Evolutionary conservation across 768 basidiomycete species (phyloP).

Genomic region (Tylopilus vinaceipallidus): DNA sequence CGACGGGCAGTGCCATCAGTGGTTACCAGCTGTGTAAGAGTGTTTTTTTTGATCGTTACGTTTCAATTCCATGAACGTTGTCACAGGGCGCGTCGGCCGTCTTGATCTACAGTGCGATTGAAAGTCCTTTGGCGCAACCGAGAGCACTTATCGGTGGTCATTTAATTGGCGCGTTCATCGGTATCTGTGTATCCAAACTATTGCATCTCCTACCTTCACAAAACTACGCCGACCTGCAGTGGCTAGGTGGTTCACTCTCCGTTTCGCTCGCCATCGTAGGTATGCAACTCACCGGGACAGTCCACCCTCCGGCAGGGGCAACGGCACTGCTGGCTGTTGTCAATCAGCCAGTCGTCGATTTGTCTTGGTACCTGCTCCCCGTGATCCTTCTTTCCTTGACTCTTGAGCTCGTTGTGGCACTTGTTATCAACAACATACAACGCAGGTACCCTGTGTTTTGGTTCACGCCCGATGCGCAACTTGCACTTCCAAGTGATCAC

Average conservation of each 20-base stretch:
- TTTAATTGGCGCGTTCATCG: conserved; percentile 39
- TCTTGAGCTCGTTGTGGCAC: conserved; percentile 44
- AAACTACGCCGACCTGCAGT: conserved; percentile 43
- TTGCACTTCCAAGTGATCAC: background rate
- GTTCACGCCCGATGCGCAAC: conserved; percentile 25
- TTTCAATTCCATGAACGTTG: no score
- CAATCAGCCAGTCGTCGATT: conserved; percentile 37
- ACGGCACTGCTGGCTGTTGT: conserved; percentile 52
- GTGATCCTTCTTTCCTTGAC: conserved; percentile 48
- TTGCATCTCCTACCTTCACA: conserved; percentile 46
- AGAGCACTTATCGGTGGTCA: conserved; percentile 49
- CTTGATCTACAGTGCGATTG: conserved; percentile 52
- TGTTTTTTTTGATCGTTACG: no score
- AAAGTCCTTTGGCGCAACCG: conserved; percentile 53
- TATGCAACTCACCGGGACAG: conserved; percentile 54
- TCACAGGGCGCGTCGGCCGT: conserved; percentile 54
- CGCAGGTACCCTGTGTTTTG: conserved; percentile 47
- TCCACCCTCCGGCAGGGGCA: conserved; percentile 58
- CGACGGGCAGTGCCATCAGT: conserved; percentile 34
- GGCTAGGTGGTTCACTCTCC: conserved; percentile 38
- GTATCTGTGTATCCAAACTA: conserved; percentile 50
- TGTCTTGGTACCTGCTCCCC: conserved; percentile 55
- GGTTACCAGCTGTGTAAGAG: conserved; percentile 22
- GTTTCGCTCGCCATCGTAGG: conserved; percentile 42
- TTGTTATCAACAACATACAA: conserved; percentile 52